These are phyloP conservation scores for Asterella californica DNA, from an alignment of 225 moss, liverwort and hornwort genomes.

Conservation along the genomic window DNA sequence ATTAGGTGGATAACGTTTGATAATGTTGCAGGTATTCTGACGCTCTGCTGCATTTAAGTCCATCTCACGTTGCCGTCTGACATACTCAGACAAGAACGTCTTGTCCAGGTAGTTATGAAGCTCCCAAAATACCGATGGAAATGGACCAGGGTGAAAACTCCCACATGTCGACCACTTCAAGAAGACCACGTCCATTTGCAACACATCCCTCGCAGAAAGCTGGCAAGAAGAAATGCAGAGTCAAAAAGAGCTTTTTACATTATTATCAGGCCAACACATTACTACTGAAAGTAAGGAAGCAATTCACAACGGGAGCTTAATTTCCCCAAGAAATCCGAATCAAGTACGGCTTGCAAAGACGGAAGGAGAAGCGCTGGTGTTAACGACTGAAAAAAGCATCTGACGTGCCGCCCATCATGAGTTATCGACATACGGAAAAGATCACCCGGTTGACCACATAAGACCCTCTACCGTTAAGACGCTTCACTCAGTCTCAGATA, in stretches of 20 bases:
- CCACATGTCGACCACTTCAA: slow-evolving; percentile 63
- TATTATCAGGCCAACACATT: not conserved
- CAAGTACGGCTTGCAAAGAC: no score
- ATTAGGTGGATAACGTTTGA: no score
- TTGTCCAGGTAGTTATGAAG: slow-evolving; percentile 83
- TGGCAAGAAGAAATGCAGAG: not conserved
- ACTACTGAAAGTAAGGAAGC: no score
- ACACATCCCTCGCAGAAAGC: slow-evolving; percentile 81
- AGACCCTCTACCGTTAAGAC: no score
- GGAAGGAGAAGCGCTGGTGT: no score
- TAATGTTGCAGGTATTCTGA: slow-evolving; percentile 26
- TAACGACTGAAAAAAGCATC: no score
- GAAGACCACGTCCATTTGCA: slow-evolving; percentile 18
- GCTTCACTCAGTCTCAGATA: no score
- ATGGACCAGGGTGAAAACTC: slow-evolving; percentile 72
- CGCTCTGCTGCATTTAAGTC: slow-evolving; percentile 33
- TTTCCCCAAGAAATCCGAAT: not conserved
- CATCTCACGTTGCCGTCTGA: slow-evolving; percentile 49
- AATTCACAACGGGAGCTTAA: no score
- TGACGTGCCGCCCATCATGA: no score
- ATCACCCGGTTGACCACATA: no score
- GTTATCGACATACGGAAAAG: no score
- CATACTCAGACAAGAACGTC: slow-evolving; percentile 61
- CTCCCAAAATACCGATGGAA: slow-evolving; percentile 77
- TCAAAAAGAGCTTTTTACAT: not conserved